Base-by-base conservation (phyloP, 1,284 basidiomycete species). In the Exsudoporus floridanus region DNA sequence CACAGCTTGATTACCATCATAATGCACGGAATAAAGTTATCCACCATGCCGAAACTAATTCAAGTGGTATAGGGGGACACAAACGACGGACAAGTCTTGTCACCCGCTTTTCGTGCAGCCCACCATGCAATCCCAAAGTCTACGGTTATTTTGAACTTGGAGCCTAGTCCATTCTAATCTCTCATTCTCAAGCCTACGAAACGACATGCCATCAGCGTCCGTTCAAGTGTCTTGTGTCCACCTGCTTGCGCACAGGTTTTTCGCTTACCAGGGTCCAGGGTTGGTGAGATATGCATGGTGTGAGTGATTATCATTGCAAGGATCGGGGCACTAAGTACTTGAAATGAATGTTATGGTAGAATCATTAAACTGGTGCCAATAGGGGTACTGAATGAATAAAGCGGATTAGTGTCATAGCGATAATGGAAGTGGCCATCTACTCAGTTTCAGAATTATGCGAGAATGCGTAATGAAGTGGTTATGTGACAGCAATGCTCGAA, bases 401-500 rank as follows among this genome's bases (percentile, higher is more conserved):
- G 60, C 54, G 57, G 56, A 66, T 70, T 73, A 70, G 62, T 61
- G 62, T 63, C 58, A 60, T 71, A 63, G 60, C 58, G 61, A 64
- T 59, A 62, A 55, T 55, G 52, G 63, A 61, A 60, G 61, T 56
- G 64, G 58, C 59, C 62, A 59, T 71, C 65, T 67, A 70, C 57
- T 57, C 62, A 59, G 53, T 55, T 52, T 64, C 57, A 56, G 68
- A 61, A 70, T 71, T 68, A 69, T 68, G 65, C 54, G 62, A 59
- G 47, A 51, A 57, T 64, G 64, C 60, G 65, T 64, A 63, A 59
- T 63, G 68, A 67, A 64, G 64, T 62, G 62, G 63, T 48, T 72
- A 72, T 66, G 58, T 65, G 64, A 71, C 66, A 68, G 60, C 70
- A 63, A 62, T 65, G 68, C 58, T 53, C 55, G 45, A 62, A 61